Conservation (phyloP, 2,329 filamentous ascomycete species). For the Talaromyces sp. region DNA sequence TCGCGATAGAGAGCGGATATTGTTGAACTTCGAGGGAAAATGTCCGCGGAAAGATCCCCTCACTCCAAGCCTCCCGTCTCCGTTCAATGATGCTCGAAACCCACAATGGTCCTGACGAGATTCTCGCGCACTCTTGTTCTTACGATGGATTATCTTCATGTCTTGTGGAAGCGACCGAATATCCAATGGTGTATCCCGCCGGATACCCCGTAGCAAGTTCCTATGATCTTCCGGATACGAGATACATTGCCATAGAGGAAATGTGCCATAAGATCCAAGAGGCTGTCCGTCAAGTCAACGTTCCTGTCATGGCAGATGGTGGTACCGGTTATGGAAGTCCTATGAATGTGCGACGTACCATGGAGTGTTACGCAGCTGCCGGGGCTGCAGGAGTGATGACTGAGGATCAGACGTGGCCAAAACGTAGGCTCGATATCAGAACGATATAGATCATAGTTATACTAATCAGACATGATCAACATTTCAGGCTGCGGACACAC, state of each 20-base stretch:
- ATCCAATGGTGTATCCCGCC: constrained; percentile 47
- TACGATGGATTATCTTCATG: constrained; percentile 48
- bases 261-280: constrained; percentile 51
- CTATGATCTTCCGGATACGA: constrained; percentile 49
- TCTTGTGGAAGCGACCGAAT: constrained; percentile 48
- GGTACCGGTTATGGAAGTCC: constrained; percentile 52
- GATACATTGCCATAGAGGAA: constrained; percentile 51
- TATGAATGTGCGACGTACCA: constrained; percentile 19
- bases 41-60: constrained; percentile 15
- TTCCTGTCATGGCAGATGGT: constrained; percentile 57
- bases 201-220: constrained; percentile 46
- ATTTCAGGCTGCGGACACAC: constrained; percentile 43
- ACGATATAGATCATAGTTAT: not conserved
- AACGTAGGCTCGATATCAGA: constrained; percentile 33
- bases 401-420: constrained; percentile 53
- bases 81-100: constrained; percentile 43
- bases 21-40: not conserved
- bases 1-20: not conserved
- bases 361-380: constrained; percentile 43
- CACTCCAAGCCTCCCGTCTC: constrained; percentile 24
- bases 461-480: not conserved
- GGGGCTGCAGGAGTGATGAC: constrained; percentile 54
- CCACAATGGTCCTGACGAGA: constrained; percentile 43
- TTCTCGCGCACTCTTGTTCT: constrained; percentile 45
- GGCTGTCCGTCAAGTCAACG: constrained; percentile 34